phyloP scores from a whole-genome alignment of 2,329 filamentous ascomycete species.

The Colletotrichum sp. region DNA sequence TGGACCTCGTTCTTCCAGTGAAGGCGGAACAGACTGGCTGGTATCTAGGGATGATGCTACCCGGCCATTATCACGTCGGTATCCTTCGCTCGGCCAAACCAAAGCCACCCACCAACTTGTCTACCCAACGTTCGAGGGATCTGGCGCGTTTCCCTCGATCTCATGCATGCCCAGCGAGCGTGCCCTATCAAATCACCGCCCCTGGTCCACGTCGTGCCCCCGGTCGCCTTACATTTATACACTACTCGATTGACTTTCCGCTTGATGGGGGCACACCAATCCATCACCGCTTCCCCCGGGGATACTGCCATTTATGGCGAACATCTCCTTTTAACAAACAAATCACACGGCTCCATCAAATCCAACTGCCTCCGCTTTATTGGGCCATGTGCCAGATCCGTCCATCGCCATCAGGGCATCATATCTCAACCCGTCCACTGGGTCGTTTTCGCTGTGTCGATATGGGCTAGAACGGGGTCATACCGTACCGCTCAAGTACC shows the following conservation, averaged over 20 bases:
- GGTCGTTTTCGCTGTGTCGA: slow-evolving; percentile 9
- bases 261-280: not conserved
- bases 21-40: not conserved
- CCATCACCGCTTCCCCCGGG: not conserved
- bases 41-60: not conserved
- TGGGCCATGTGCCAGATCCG: slow-evolving; percentile 14
- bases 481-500: not conserved
- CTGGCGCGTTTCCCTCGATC: slow-evolving; percentile 11
- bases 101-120: not conserved
- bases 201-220: not conserved
- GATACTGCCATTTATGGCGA: slow-evolving; percentile 3
- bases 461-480: not conserved
- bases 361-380: not conserved
- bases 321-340: not conserved
- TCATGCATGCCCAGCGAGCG: slow-evolving; percentile 10
- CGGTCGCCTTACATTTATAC: not conserved
- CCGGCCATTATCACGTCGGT: not conserved
- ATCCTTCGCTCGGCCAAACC: not conserved
- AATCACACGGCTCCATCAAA: not conserved
- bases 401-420: slow-evolving; percentile 9
- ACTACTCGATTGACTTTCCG: slow-evolving; percentile 13
- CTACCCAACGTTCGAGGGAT: not conserved
- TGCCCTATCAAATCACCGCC: not conserved
- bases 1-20: not conserved
- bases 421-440: slow-evolving; percentile 18